Evolutionary conservation across 805 yeast species (phyloP).

Genomic region (Jamesozyma gamospora): DNA sequence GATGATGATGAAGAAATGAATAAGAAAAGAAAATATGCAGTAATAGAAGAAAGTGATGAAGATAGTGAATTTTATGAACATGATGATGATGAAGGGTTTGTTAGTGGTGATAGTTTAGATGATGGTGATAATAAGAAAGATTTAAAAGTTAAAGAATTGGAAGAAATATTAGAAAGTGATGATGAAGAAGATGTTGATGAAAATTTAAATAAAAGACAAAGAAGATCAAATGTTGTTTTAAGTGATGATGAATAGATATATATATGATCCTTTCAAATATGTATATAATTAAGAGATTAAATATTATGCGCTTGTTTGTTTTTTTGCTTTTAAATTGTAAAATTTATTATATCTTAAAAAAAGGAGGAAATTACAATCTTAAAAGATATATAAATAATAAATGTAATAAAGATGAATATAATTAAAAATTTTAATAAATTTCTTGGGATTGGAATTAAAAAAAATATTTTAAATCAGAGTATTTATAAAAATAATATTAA

Average conservation of each 20-base stretch:
- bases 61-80: constrained; percentile 26
- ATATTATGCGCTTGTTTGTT: too few relatives aligned
- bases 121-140: constrained; percentile 15
- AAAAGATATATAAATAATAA: too few relatives aligned
- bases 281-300: background rate
- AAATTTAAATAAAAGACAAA: constrained; percentile 10
- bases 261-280: too few relatives aligned
- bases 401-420: too few relatives aligned
- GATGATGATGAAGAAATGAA: constrained; percentile 1
- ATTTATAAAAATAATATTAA: too few relatives aligned
- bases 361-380: background rate
- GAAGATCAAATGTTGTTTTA: constrained; percentile 15
- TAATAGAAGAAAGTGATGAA: constrained; percentile 3
- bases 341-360: background rate
- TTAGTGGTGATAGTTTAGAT: constrained; percentile 26
- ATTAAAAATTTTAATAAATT: too few relatives aligned
- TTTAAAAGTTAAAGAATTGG: background rate
- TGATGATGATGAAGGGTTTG: constrained; percentile 25
- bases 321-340: background rate
- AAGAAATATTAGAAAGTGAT: constrained; percentile 17
- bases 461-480: too few relatives aligned
- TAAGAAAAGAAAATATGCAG: constrained; percentile 1
- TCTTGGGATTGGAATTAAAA: too few relatives aligned
- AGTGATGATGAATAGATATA: constrained; percentile 20
- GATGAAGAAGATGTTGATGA: constrained; percentile 22